Evolutionary conservation across 495 filamentous ascomycete species (phyloP), one percentile per base, ranked within the genome.

Genomic region (Cairneyella variabilis): DNA sequence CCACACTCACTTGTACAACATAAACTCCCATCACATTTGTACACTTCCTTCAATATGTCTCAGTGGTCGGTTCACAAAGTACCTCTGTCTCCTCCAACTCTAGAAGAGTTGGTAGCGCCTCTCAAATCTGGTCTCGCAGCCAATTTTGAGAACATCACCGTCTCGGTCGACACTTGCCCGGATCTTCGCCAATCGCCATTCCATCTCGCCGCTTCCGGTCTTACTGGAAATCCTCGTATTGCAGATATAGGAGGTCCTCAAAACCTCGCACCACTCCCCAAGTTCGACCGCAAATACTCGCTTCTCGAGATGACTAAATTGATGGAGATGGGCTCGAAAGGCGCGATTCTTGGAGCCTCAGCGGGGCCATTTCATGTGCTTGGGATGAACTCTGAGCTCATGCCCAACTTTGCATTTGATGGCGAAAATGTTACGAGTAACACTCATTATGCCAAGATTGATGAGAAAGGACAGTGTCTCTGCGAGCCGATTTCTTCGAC

Each of bases 281-380:
- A 67, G 6, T 49, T 71, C 27, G 28, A 59, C 5, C 58, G 59
- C 2, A 66, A 59, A 48, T 74, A 68, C 27, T 62, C 63, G 1
- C 51, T 74, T 3, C 47, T 64, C 6, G 53, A 61, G 0, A 54
- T 74, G 7, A 62, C 66, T 0, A 54, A 53, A 12, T 43, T 64
- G 2, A 71, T 72, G 67, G 60, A 68, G 27, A 67, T 72, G 66
- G 57, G 52, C 0, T 43, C 59, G 0, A 22, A 16, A 1, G 69
- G 69, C 2, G 61, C 57, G 26, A 30, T 70, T 2, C 52, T 72
- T 23, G 69, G 71, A 3, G 71, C 71, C 2, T 65, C 66, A 0
- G 71, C 71, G 9, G 71, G 66, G 1, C 71, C 71, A n/a, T 72
- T 70, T 34, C 66, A 74, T 28, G 60, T 70, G 23, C 36, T 71